A percentile compares a stretch with the other conserved stretches of the same genome.
phyloP scores from a whole-genome alignment of 2,329 filamentous ascomycete genomes.

The Beauveria sp. region DNA sequence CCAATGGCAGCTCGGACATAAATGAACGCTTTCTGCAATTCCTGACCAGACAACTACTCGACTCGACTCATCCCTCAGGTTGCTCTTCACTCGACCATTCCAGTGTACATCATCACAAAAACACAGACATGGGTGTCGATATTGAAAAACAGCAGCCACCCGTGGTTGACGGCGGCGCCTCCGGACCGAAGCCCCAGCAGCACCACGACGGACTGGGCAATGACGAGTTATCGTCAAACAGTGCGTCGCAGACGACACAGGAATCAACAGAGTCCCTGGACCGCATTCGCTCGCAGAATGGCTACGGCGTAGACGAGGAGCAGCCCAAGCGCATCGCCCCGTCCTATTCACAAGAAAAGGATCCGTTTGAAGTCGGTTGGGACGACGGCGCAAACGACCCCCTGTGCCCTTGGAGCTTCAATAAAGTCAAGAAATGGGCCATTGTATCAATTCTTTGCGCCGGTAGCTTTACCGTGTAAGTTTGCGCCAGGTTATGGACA shows the following conservation, averaged over 20 bases:
- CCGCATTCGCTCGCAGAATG: conserved; percentile 34
- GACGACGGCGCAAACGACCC: conserved; percentile 66
- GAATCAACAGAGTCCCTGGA: conserved; percentile 18
- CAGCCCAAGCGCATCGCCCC: conserved; percentile 4
- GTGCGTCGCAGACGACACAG: conserved; percentile 1
- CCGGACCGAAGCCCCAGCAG: not conserved
- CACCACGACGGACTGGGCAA: not conserved
- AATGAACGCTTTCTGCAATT: not conserved
- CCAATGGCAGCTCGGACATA: not conserved
- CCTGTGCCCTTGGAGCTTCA: conserved; percentile 64
- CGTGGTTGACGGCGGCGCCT: not conserved
- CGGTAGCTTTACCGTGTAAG: conserved; percentile 77
- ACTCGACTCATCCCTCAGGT: not conserved
- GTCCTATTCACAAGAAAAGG: conserved; percentile 22
- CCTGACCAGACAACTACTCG: too few species aligned
- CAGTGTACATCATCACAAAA: not conserved
- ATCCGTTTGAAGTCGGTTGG: conserved; percentile 64
- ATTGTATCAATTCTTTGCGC: conserved; percentile 67
- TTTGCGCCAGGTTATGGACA: conserved; percentile 18
- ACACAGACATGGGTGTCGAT: not conserved
- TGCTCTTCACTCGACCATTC: not conserved
- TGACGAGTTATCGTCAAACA: not conserved
- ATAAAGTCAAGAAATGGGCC: conserved; percentile 62
- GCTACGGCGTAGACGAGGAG: conserved; percentile 33
- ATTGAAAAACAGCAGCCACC: conserved; percentile 8